Conservation (phyloP, 441 rosid genomes). For the Croton laevigatus region DNA sequence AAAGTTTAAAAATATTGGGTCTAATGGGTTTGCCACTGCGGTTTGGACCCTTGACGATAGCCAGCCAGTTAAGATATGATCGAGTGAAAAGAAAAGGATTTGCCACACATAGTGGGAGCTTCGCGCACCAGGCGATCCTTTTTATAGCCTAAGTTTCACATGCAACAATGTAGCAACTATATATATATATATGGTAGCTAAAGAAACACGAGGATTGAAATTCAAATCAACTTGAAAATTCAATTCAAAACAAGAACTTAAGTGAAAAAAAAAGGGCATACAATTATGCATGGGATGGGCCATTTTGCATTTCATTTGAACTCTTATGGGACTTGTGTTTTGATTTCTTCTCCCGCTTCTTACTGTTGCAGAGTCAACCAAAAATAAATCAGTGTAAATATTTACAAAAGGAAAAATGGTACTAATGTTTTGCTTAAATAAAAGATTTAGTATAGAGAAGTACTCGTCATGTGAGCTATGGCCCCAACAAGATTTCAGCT, state of each 20-base stretch:
- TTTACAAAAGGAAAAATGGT: not conserved
- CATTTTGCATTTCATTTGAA: constrained; percentile 43
- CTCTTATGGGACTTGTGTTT: constrained; percentile 79
- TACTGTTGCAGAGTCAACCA: constrained; percentile 39
- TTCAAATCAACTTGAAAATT: not conserved
- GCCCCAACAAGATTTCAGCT: constrained; percentile 88
- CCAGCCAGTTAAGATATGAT: too few species aligned
- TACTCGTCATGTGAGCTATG: constrained; percentile 84
- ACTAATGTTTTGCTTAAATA: not conserved
- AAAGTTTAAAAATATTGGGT: too few species aligned
- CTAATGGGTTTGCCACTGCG: too few species aligned
- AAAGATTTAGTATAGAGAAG: constrained; percentile 19
- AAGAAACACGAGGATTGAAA: not conserved
- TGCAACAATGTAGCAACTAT: not conserved
- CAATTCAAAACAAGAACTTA: not conserved
- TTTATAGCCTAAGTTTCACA: not conserved
- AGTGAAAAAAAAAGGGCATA: constrained; percentile 1
- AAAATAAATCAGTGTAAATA: constrained; percentile 6
- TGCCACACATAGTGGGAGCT: too few species aligned
- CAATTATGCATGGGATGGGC: constrained; percentile 22
- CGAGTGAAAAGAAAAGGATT: too few species aligned
- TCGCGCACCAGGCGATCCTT: too few species aligned
- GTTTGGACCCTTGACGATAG: too few species aligned
- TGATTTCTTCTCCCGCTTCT: constrained; percentile 87
- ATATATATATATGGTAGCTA: constrained; percentile 2